phyloP scores from a whole-genome alignment of 768 basidiomycete genomes.

The Gymnopilus junonius region DNA sequence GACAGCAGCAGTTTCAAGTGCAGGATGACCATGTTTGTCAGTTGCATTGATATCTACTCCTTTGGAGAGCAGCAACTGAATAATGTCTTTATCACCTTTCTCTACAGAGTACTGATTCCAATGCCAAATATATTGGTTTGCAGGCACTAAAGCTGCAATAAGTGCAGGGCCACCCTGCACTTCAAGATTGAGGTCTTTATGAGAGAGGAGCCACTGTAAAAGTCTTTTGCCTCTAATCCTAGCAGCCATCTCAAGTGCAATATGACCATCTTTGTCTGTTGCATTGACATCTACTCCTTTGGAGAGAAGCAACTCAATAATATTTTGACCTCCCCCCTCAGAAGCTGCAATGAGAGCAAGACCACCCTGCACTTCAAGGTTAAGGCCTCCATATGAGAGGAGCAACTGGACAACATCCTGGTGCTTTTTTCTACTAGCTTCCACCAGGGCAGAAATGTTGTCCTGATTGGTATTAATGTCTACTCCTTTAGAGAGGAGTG shows the following conservation, averaged over 20 bases:
- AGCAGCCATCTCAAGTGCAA: not conserved
- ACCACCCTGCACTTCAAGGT: too few species aligned
- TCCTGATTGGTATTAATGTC: not conserved
- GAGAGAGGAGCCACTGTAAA: not conserved
- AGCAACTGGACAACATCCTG: too few species aligned
- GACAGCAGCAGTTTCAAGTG: too few species aligned
- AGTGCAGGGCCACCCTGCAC: not conserved
- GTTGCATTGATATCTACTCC: not conserved
- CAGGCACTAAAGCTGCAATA: not conserved
- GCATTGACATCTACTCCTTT: not conserved
- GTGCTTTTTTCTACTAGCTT: too few species aligned
- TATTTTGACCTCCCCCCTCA: too few species aligned
- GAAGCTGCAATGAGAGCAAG: too few species aligned
- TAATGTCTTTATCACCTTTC: too few species aligned
- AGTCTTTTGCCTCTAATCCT: not conserved
- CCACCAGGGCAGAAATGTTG: too few species aligned
- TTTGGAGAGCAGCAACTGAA: not conserved
- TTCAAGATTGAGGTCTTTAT: not conserved
- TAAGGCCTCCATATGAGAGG: too few species aligned
- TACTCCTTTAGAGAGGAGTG: not conserved
- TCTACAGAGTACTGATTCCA: too few species aligned
- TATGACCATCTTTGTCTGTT: not conserved
- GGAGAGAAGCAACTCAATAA: too few species aligned
- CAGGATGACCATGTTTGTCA: not conserved
- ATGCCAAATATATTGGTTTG: too few species aligned